phyloP scores from a whole-genome alignment of 768 basidiomycete species.

The Pleurotus ostreatus region DNA sequence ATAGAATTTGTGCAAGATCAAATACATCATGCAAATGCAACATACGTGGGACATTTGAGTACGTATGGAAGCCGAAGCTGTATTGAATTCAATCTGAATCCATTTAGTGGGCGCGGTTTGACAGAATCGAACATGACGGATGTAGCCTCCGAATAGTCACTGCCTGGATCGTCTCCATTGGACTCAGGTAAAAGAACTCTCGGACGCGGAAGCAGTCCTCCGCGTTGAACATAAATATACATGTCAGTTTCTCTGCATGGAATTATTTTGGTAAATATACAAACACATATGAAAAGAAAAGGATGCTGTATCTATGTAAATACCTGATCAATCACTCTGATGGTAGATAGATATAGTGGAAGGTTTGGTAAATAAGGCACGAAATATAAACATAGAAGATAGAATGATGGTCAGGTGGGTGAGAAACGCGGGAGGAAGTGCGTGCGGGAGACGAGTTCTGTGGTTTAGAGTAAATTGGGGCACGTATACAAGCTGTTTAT shows the following conservation, averaged over 20 bases:
- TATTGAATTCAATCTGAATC: no score
- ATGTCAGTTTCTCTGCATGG: slow-evolving; percentile 4
- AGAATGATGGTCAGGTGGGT: background rate
- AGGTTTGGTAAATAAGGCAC: background rate
- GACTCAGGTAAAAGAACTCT: no score
- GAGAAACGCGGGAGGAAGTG: background rate
- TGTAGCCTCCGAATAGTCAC: no score
- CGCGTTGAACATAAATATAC: background rate
- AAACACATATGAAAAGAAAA: background rate
- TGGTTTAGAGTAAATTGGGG: background rate
- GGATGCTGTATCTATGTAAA: slow-evolving; percentile 7
- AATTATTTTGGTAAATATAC: slow-evolving; percentile 1
- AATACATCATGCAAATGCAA: no score
- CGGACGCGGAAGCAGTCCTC: background rate
- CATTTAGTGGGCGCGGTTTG: no score
- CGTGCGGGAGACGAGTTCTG: background rate
- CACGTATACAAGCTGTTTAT: background rate
- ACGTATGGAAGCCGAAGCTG: no score
- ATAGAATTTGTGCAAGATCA: no score
- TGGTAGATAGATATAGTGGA: background rate
- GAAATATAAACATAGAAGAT: slow-evolving; percentile 2
- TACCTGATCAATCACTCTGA: background rate
- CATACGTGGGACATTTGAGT: no score
- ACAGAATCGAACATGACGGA: no score
- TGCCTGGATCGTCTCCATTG: no score